Evolutionary conservation across 1,284 basidiomycete species (phyloP).

Genomic region (Puccinia novopanici): DNA sequence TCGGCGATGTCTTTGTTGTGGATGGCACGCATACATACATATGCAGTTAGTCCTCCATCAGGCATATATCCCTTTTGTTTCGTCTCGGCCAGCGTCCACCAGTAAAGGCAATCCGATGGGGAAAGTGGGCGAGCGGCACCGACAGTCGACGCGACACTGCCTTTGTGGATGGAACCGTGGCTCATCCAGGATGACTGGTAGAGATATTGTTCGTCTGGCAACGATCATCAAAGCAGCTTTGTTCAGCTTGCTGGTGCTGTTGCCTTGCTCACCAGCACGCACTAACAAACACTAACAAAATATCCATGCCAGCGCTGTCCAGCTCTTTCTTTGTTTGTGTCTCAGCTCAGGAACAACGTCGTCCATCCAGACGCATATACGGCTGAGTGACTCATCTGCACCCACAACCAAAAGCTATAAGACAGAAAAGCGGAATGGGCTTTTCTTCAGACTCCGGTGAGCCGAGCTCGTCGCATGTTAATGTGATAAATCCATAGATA

Average conservation of each 20-base stretch:
- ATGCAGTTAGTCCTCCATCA: constrained; percentile 1
- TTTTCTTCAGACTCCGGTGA: not conserved
- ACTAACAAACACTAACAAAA: not conserved
- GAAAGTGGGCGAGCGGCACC: not conserved
- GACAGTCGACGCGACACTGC: not conserved
- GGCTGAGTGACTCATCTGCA: constrained; percentile 29
- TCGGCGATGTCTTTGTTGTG: constrained; percentile 7
- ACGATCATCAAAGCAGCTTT: not conserved
- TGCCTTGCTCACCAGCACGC: constrained; percentile 5
- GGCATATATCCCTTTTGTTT: not conserved
- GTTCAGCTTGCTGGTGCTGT: not conserved
- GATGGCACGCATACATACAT: not conserved
- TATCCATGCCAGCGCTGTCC: too few species aligned
- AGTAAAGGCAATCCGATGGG: not conserved
- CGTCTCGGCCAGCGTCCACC: not conserved
- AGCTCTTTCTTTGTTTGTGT: not conserved
- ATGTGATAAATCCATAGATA: not conserved
- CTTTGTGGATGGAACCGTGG: not conserved
- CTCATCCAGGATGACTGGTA: not conserved
- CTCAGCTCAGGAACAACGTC: not conserved
- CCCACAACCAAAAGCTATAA: constrained; percentile 1
- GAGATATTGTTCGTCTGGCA: not conserved
- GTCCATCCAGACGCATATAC: not conserved
- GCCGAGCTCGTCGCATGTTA: too few species aligned
- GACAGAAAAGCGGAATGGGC: not conserved